Percentiles rank a stretch among this genome's conserved stretches.
phyloP scores from a whole-genome alignment of 306 rosid species.

The Trichosanthes truncata region DNA sequence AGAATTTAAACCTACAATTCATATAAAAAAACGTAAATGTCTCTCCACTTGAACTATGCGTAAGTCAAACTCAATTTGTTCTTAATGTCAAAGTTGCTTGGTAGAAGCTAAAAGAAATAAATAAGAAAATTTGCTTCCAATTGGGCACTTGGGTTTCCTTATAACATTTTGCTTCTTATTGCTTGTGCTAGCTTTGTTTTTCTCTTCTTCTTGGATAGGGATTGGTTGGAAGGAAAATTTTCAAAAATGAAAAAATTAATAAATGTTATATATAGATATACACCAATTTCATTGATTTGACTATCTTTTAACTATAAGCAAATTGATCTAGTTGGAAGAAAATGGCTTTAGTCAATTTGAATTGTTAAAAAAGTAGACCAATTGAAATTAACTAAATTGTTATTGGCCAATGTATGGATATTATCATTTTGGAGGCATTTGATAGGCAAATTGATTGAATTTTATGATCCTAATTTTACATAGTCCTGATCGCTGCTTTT shows the following conservation, averaged over 20 bases:
- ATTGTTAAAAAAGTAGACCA: background rate
- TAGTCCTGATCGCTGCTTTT: no score
- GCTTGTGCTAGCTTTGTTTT: background rate
- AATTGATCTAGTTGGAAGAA: background rate
- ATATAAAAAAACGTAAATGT: no score
- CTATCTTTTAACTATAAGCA: background rate
- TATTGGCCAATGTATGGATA: background rate
- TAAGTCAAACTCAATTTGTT: background rate
- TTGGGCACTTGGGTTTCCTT: background rate
- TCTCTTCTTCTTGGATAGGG: background rate
- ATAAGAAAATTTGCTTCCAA: background rate
- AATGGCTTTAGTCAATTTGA: background rate
- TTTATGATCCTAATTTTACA: background rate
- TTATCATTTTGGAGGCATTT: background rate
- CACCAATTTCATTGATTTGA: background rate
- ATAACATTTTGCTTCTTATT: background rate
- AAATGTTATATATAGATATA: background rate
- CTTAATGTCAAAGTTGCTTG: background rate
- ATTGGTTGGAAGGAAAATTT: background rate
- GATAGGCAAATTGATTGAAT: background rate
- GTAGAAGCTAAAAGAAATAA: background rate
- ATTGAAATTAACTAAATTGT: background rate
- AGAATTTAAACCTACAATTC: background rate
- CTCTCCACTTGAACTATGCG: background rate
- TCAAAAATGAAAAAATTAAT: background rate